phyloP scores from a whole-genome alignment of 192 early-diverging fungal species.

The Coemansia sp. region DNA sequence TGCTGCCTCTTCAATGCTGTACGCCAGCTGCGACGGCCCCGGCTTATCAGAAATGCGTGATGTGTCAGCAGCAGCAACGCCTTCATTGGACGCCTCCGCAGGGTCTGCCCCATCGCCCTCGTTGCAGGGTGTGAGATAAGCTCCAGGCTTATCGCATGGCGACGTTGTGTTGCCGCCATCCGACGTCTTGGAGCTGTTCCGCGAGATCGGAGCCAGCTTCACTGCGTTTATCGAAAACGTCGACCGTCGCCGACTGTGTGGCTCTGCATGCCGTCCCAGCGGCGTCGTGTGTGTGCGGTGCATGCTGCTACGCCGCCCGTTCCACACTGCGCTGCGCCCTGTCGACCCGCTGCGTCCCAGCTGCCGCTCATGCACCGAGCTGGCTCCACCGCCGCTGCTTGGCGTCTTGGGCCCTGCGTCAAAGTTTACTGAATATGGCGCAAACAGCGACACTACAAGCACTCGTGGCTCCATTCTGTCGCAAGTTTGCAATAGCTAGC shows the following conservation, averaged over 20 bases:
- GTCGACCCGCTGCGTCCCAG: slow-evolving; percentile 35
- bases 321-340: slow-evolving; percentile 45
- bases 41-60: slow-evolving; percentile 14
- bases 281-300: slow-evolving; percentile 51
- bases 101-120: slow-evolving; percentile 12
- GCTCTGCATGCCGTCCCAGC: slow-evolving; percentile 48
- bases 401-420: slow-evolving; percentile 26
- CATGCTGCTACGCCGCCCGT: slow-evolving; percentile 54
- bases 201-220: slow-evolving; percentile 51
- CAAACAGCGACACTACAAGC: slow-evolving; percentile 71
- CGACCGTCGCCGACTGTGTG: slow-evolving; percentile 51
- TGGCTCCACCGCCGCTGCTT: slow-evolving; percentile 6
- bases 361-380: slow-evolving; percentile 23
- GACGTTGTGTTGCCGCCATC: slow-evolving; percentile 11
- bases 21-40: slow-evolving; percentile 49
- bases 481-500: too few relatives aligned
- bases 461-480: slow-evolving; percentile 55
- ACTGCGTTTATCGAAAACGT: slow-evolving; percentile 44
- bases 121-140: slow-evolving; percentile 17
- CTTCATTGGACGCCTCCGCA: background rate
- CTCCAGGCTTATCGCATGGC: slow-evolving; percentile 9
- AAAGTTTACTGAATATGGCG: slow-evolving; percentile 73
- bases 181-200: slow-evolving; percentile 21
- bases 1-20: slow-evolving; percentile 44
- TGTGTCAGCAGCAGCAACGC: background rate